These are phyloP conservation scores for Sarocladium brachiariae DNA, from an alignment of 2,329 filamentous ascomycete genomes.

Conservation along the genomic window DNA sequence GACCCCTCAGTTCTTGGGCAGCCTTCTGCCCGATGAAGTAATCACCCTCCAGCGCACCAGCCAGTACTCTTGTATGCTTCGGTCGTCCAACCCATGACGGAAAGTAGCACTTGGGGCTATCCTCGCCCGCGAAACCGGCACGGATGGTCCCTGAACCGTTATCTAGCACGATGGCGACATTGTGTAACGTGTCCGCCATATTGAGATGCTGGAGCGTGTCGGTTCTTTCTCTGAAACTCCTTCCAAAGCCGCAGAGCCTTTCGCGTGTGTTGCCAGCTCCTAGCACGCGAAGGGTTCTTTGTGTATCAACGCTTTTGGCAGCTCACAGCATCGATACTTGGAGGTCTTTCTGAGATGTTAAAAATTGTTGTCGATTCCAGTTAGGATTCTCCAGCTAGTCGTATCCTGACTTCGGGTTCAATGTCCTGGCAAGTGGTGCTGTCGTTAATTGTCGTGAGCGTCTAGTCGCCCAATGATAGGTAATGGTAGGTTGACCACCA, in stretches of 20 bases:
- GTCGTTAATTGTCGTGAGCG: not conserved
- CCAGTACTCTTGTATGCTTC: conserved; percentile 89
- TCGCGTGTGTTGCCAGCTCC: not conserved
- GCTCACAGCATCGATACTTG: not conserved
- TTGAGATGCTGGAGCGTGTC: not conserved
- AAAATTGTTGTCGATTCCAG: not conserved
- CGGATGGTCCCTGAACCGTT: conserved; percentile 97
- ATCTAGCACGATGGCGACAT: conserved; percentile 97
- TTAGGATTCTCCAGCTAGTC: not conserved
- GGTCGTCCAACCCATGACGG: conserved; percentile 94
- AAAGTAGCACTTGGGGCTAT: conserved; percentile 93
- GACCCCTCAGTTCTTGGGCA: conserved; percentile 80
- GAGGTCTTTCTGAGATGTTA: not conserved
- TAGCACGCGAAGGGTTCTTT: not conserved
- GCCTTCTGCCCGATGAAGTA: conserved; percentile 90
- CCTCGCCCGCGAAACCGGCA: conserved; percentile 93
- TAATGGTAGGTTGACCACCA: too few relatives aligned
- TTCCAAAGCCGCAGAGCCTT: not conserved
- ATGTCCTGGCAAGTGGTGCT: not conserved
- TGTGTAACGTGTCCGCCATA: conserved; percentile 69
- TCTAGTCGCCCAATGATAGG: not conserved
- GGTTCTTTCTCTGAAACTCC: not conserved
- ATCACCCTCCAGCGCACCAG: conserved; percentile 93
- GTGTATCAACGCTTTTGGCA: not conserved
- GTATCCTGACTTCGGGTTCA: not conserved